Evolutionary conservation across 2,329 filamentous ascomycete genomes (phyloP), one percentile per base, ranked within the genome.

Genomic region (Monilinia fructigena): DNA sequence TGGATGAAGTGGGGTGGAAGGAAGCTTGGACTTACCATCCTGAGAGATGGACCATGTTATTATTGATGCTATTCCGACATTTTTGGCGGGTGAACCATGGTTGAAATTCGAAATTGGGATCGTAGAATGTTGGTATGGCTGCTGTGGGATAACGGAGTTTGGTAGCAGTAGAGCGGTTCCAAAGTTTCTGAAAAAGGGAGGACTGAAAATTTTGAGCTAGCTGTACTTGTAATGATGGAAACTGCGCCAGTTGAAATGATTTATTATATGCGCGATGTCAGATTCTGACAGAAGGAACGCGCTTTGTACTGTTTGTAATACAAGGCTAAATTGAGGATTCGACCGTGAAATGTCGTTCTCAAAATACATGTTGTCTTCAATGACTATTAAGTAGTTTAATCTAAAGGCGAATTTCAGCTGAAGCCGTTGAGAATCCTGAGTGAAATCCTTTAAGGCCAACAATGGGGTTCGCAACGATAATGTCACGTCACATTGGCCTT

Each of bases 61-160:
- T 7, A 40, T 40, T 61, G 58, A 61, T 50, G 45, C n/a, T 61
- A 61, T 61, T 52, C 38, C 38, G 58, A 61, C 45, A 26, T 61
- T 26, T 61, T 38, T 35, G 3, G 16, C 18, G 35, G 14, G n/a
- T 18, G 28, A 26, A 50, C 14, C 26, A 26, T 50, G 20, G 20
- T 60, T 28, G 56, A 18, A 28, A 50, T 38, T 28, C 23, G 4
- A 23, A 23, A 26, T 60, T 18, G 28, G 42, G 20, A 28, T 48
- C 38, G 31, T 60, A 28, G 47, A 18, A 50, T 50, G 14, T 38
- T 23, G 58, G 28, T 50, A 38, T 50, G n/a, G 47, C 16, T 14
- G 14, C 8, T 8, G 14, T n/a, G 45, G 31, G 4, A 50, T 48
- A 3, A 48, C 23, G 10, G 31, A 50, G 2, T 20, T 40, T 26